Evolutionary conservation across 2,329 filamentous ascomycete genomes (phyloP).

Genomic region (Thielaviopsis euricoi): DNA sequence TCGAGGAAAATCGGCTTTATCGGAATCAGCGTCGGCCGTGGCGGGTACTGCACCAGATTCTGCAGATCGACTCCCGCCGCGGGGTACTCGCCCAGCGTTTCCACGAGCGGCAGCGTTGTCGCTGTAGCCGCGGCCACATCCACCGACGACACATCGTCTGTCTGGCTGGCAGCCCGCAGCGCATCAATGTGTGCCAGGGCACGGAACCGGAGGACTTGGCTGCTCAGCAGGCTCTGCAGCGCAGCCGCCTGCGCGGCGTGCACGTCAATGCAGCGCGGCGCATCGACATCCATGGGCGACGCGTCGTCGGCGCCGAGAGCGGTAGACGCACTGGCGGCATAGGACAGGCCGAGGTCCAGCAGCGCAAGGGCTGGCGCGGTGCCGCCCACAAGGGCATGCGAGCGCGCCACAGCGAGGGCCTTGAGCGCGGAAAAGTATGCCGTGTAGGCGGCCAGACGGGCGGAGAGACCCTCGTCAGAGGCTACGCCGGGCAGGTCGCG

Average conservation of each 20-base stretch:
- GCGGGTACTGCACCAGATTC: constrained; percentile 77
- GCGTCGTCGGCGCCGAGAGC: constrained; percentile 23
- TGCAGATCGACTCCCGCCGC: constrained; percentile 48
- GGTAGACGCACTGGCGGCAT: constrained; percentile 38
- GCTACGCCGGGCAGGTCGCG: constrained; percentile 81
- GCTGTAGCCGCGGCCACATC: constrained; percentile 12
- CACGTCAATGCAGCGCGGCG: constrained; percentile 53
- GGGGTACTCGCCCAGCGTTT: constrained; percentile 62
- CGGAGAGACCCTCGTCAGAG: constrained; percentile 59
- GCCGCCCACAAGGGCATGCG: constrained; percentile 58
- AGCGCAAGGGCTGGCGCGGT: constrained; percentile 72
- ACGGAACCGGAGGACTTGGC: constrained; percentile 63
- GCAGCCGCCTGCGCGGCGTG: constrained; percentile 38
- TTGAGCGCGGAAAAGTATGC: constrained; percentile 81
- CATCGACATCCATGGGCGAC: constrained; percentile 17
- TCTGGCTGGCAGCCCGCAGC: constrained; percentile 31
- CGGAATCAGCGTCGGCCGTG: constrained; percentile 59
- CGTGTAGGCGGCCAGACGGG: constrained; percentile 61
- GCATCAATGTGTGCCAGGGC: constrained; percentile 72
- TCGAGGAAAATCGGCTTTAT: constrained; percentile 95
- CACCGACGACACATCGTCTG: constrained; percentile 23
- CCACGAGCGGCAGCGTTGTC: constrained; percentile 41
- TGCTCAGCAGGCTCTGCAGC: constrained; percentile 46
- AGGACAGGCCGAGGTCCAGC: constrained; percentile 48
- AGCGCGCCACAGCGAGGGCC: constrained; percentile 71